A percentile compares a stretch with the other conserved stretches of the same genome.
These are phyloP conservation scores for Ganoderma leucocontextum DNA, from an alignment of 1,284 basidiomycete species.

Conservation along the genomic window DNA sequence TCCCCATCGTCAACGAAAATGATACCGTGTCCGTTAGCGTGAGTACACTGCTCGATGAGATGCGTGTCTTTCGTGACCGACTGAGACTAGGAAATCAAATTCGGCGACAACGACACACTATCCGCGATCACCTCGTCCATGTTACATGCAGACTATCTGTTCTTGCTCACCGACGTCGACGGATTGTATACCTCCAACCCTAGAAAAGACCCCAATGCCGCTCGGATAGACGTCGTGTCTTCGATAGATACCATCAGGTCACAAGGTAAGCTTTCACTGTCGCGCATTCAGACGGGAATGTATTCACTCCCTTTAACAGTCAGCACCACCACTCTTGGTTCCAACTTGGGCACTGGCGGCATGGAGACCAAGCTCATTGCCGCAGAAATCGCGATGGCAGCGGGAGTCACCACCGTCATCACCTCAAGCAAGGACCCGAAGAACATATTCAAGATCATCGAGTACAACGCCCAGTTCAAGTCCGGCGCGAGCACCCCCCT, in stretches of 20 bases:
- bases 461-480: slow-evolving; percentile 64
- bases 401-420: slow-evolving; percentile 95
- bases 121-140: slow-evolving; percentile 97
- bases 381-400: slow-evolving; percentile 95
- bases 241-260: slow-evolving; percentile 86
- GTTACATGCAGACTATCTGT: slow-evolving; percentile 97
- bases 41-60: slow-evolving; percentile 43
- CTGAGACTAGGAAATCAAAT: slow-evolving; percentile 90
- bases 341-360: slow-evolving; percentile 94
- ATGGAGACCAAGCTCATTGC: slow-evolving; percentile 99
- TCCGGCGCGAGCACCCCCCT: slow-evolving; percentile 43
- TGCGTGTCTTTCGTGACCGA: neutral
- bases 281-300: too few relatives aligned
- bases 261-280: slow-evolving; percentile 64
- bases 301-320: slow-evolving; percentile 57
- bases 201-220: slow-evolving; percentile 86
- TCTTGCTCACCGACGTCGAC: slow-evolving; percentile 97
- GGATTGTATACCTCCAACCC: slow-evolving; percentile 97
- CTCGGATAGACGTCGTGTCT: slow-evolving; percentile 82
- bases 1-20: slow-evolving; percentile 97
- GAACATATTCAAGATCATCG: slow-evolving; percentile 85
- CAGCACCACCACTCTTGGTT: slow-evolving; percentile 91
- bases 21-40: slow-evolving; percentile 96
- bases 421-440: slow-evolving; percentile 84
- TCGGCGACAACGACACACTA: slow-evolving; percentile 98